Evolutionary conservation across 306 rosid genomes (phyloP).

Genomic region (Rosa rugosa): DNA sequence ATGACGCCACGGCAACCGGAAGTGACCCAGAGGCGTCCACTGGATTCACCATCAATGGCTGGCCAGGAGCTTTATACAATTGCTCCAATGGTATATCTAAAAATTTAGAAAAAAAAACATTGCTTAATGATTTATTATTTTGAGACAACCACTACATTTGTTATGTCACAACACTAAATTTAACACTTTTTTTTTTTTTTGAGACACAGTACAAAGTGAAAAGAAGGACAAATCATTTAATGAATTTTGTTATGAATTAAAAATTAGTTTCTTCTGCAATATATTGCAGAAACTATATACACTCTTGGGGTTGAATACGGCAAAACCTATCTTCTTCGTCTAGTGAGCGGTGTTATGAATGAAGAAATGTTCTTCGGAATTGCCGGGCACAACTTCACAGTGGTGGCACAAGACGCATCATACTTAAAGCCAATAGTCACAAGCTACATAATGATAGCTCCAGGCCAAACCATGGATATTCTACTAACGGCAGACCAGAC

Average conservation of each 20-base stretch:
- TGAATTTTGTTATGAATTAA: too few relatives aligned
- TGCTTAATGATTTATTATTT: neutral
- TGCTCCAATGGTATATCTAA: slow-evolving; percentile 14
- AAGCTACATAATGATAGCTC: slow-evolving; percentile 16
- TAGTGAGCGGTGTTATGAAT: slow-evolving; percentile 10
- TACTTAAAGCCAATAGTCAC: slow-evolving; percentile 21
- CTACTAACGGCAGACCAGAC: slow-evolving; percentile 17
- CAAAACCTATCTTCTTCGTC: slow-evolving; percentile 24
- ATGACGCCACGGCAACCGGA: neutral
- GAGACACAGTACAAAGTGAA: neutral
- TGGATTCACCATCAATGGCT: slow-evolving; percentile 22
- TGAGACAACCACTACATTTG: too few relatives aligned
- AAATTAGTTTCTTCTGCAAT: neutral
- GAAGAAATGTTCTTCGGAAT: slow-evolving; percentile 24
- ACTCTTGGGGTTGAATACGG: neutral
- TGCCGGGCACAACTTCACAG: slow-evolving; percentile 16
- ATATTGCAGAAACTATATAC: slow-evolving; percentile 11
- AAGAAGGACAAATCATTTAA: too few relatives aligned
- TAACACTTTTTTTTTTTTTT: neutral
- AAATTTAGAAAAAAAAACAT: neutral
- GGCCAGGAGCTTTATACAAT: slow-evolving; percentile 15
- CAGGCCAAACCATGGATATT: slow-evolving; percentile 24
- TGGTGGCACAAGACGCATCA: slow-evolving; percentile 16
- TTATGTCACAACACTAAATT: neutral
- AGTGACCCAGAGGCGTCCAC: neutral